Base-by-base conservation (phyloP, 78 protist species). In the Chrysochromulina tobinii region DNA sequence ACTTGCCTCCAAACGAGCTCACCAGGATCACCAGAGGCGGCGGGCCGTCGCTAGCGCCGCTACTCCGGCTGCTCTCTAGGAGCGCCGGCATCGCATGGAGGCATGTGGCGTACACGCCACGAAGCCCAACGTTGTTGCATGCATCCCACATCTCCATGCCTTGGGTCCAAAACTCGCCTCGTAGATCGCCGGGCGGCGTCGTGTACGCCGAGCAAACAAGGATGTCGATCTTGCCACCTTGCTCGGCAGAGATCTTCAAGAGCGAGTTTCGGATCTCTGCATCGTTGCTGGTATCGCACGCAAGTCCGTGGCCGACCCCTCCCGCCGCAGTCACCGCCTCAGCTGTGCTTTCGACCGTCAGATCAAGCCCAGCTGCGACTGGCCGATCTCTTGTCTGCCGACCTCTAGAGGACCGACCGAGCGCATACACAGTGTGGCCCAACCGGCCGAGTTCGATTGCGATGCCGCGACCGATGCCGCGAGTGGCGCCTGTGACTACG, bases 391-490 rank as follows among this genome's bases (percentile, higher is more conserved):
- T 53, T 8, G 12, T 50, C 9, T 61, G 25, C 38, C 57, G 27
- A 0, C 38, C 15, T 38, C 81, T 72, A 12, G 83, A 75, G 20
- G 27, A 15, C 14, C 88, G 67, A 0, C 88, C 88, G 25, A 54
- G 7, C 0, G 7, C 51, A 25, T 58, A 55, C n/a, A 83, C 88
- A 12, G 48, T 17, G 55, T 1, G 8, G 15, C 88, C 88, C 21
- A 15, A 53, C 11, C 68, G 69, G 23, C 88, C 88, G 14, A 83
- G 88, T n/a, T 25, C 88, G 54, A 83, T 5, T 1, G 88, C 88
- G 68, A 83, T 83, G 54, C 88, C 88, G 14, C 21, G 9, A 5
- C 88, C 88, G 68, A 83, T 83, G 8, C 88, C 88, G 88, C 88
- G 88, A 4, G 55, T 12, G 3, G 69, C 88, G 2, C 88, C 88